phyloP scores from a whole-genome alignment of 495 filamentous ascomycete species.

The Zalerion maritima region DNA sequence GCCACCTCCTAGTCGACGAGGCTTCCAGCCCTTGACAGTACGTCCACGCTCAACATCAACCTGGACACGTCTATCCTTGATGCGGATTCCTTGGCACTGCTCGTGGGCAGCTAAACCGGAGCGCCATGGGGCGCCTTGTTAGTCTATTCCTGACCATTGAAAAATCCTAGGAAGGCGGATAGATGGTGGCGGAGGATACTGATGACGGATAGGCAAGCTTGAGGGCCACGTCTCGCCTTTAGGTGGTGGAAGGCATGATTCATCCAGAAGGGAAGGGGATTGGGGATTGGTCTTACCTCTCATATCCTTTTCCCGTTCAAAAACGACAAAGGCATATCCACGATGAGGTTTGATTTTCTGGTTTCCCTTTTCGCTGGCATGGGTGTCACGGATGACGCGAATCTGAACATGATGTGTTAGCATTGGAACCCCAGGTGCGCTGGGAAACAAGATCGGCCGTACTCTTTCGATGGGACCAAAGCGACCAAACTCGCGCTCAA shows the following conservation, averaged over 20 bases:
- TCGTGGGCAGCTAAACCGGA: slow-evolving; percentile 42
- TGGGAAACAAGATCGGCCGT: slow-evolving; percentile 15
- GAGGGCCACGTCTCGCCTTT: slow-evolving; percentile 32
- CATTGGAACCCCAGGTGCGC: slow-evolving; percentile 3
- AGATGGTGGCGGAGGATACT: slow-evolving; percentile 8
- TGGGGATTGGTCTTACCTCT: slow-evolving; percentile 60
- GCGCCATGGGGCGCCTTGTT: slow-evolving; percentile 41
- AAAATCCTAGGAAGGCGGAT: slow-evolving; percentile 8
- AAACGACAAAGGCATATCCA: slow-evolving; percentile 95
- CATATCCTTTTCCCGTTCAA: slow-evolving; percentile 97
- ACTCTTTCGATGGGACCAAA: slow-evolving; percentile 93
- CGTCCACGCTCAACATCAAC: slow-evolving; percentile 95
- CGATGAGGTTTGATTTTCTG: slow-evolving; percentile 71
- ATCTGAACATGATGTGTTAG: slow-evolving; percentile 47
- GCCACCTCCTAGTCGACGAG: slow-evolving; percentile 81
- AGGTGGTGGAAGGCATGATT: slow-evolving; percentile 16
- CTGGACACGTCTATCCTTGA: slow-evolving; percentile 80
- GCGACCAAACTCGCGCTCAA: slow-evolving; percentile 87
- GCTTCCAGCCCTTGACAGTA: slow-evolving; percentile 89
- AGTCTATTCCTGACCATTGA: slow-evolving; percentile 38
- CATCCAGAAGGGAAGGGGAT: slow-evolving; percentile 25
- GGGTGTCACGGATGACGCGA: slow-evolving; percentile 60
- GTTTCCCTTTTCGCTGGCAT: slow-evolving; percentile 53
- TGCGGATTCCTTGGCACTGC: slow-evolving; percentile 67
- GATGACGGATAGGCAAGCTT: slow-evolving; percentile 37